Conservation (phyloP, 306 rosid genomes). For the Oemleria cerasiformis region DNA sequence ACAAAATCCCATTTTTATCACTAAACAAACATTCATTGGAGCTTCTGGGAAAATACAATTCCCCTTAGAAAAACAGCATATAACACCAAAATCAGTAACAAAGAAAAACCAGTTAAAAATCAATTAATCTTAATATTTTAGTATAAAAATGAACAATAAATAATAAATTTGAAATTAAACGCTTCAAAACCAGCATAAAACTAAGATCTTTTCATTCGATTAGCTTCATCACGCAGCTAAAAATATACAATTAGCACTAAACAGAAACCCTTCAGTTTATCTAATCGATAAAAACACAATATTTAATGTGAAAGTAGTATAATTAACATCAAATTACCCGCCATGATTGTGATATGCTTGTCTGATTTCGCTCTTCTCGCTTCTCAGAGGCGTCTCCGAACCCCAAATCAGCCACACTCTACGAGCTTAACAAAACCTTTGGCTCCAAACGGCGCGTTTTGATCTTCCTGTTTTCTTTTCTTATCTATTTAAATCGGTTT, state of each 20-base stretch:
- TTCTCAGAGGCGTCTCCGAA: slow-evolving; percentile 12
- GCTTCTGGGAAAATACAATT: background rate
- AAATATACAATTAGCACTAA: background rate
- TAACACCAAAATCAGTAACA: background rate
- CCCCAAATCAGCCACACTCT: slow-evolving; percentile 3
- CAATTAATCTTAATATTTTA: background rate
- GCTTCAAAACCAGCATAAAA: background rate
- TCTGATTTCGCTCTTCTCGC: slow-evolving; percentile 14
- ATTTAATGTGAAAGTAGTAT: too few relatives aligned
- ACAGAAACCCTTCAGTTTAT: background rate
- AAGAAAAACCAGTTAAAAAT: background rate
- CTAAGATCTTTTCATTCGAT: background rate
- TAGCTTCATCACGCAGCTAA: background rate
- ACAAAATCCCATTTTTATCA: background rate
- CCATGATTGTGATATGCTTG: slow-evolving; percentile 41
- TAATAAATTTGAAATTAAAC: background rate
- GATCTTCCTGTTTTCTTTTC: background rate
- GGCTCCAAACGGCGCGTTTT: slow-evolving; percentile 1
- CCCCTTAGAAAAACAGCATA: background rate
- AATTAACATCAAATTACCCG: slow-evolving; percentile 38
- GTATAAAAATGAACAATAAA: background rate
- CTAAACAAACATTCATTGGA: background rate
- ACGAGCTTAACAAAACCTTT: slow-evolving; percentile 2
- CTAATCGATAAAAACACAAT: background rate
- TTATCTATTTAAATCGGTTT: too few relatives aligned